Evolutionary conservation across 805 yeast species (phyloP).

Genomic region (Candida ovalis): DNA sequence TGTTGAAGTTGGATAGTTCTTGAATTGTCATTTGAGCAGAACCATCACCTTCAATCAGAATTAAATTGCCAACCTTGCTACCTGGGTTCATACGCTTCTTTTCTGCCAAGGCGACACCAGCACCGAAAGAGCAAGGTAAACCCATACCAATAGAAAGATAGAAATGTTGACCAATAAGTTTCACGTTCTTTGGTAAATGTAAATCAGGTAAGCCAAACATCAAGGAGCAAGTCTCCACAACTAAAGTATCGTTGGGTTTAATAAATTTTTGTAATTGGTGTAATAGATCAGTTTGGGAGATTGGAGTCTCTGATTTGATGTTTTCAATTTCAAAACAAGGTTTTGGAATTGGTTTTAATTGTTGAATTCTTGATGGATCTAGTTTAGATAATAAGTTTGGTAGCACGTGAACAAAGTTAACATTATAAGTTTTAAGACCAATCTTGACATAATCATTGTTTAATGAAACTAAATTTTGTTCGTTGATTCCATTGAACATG

Average conservation of each 20-base stretch:
- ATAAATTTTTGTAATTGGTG: conserved; percentile 32
- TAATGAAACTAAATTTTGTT: conserved; percentile 42
- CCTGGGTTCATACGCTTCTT: conserved; percentile 20
- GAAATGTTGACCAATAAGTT: conserved; percentile 62
- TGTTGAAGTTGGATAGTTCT: conserved; percentile 41
- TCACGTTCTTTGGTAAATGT: conserved; percentile 51
- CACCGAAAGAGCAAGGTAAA: conserved; percentile 82
- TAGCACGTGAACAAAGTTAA: conserved; percentile 50
- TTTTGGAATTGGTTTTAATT: conserved; percentile 7
- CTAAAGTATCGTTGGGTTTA: conserved; percentile 61
- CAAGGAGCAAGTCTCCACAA: conserved; percentile 81
- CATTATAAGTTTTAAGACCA: conserved; percentile 36
- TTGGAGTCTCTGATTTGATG: conserved; percentile 29
- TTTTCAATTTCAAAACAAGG: conserved; percentile 17
- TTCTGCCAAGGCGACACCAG: conserved; percentile 68
- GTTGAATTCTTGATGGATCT: conserved; percentile 28
- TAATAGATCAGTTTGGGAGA: conserved; percentile 46
- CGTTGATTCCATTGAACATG: conserved; percentile 36
- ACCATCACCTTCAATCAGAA: conserved; percentile 87
- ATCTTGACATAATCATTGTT: conserved; percentile 53
- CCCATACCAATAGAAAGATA: conserved; percentile 89
- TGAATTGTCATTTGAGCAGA: conserved; percentile 93
- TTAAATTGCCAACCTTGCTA: conserved; percentile 40
- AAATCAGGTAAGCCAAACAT: conserved; percentile 74
- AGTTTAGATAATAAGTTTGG: conserved; percentile 35